Percentiles rank a stretch among this genome's conserved stretches.
Evolutionary conservation across 805 yeast species (phyloP).

Genomic region (Diddensiella santjacobensis): DNA sequence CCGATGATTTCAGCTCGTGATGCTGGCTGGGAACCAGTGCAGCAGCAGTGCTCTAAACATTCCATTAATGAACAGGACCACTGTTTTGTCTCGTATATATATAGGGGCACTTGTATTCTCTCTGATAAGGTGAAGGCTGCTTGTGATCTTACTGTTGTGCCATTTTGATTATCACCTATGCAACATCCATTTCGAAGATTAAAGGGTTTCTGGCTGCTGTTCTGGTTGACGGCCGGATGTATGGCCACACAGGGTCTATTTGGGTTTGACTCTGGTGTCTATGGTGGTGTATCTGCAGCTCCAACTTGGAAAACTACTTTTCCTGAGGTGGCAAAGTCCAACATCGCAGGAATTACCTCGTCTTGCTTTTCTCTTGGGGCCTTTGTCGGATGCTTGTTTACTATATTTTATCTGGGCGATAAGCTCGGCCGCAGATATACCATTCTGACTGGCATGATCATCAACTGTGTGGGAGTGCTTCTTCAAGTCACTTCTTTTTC

Average conservation of each 20-base stretch:
- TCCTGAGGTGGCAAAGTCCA: conserved; percentile 9
- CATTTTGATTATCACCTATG: background rate
- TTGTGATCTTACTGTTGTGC: background rate
- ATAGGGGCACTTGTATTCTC: background rate
- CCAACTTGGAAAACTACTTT: conserved; percentile 9
- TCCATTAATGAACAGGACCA: background rate
- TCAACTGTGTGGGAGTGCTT: conserved; percentile 47
- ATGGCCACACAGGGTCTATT: conserved; percentile 9
- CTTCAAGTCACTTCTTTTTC: conserved; percentile 38
- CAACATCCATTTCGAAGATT: conserved; percentile 8
- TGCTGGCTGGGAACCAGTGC: background rate
- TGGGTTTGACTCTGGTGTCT: conserved; percentile 15
- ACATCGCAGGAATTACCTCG: conserved; percentile 14
- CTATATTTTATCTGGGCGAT: conserved; percentile 39
- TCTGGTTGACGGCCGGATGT: conserved; percentile 7
- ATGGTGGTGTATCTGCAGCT: conserved; percentile 8
- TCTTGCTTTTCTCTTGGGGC: conserved; percentile 11
- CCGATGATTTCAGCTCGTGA: background rate
- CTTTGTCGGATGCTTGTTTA: conserved; percentile 1
- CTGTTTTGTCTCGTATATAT: too few species aligned
- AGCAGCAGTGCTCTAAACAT: background rate
- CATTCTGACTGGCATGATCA: conserved; percentile 44
- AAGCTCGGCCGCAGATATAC: conserved; percentile 45
- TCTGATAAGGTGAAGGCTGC: background rate
- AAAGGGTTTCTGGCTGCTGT: conserved; percentile 9